Conservation (phyloP, 257 asterid species). For the Solanum dulcamara region DNA sequence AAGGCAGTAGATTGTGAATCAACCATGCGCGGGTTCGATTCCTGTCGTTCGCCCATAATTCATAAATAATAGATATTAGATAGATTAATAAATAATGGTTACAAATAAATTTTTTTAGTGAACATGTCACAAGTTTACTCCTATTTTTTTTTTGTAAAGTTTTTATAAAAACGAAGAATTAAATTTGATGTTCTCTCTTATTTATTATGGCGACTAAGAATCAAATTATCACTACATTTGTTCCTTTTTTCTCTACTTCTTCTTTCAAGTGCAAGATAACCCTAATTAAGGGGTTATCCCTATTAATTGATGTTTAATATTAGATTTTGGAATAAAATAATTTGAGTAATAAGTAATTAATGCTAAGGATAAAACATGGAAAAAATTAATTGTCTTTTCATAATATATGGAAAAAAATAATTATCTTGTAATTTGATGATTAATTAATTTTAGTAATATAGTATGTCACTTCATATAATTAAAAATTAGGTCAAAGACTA, state of each 20-base stretch:
- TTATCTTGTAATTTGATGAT: neutral
- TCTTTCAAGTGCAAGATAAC: neutral
- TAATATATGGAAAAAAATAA: neutral
- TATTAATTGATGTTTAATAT: neutral
- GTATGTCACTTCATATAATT: neutral
- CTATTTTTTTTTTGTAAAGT: too few relatives aligned
- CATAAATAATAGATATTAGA: too few relatives aligned
- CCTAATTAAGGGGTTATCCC: neutral
- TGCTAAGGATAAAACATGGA: too few relatives aligned
- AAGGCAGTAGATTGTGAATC: neutral
- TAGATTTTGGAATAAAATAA: neutral
- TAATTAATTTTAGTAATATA: neutral
- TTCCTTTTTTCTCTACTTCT: neutral
- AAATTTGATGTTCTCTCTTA: too few relatives aligned
- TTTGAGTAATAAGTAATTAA: neutral
- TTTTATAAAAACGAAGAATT: too few relatives aligned
- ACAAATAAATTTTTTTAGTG: neutral
- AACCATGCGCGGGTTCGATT: neutral
- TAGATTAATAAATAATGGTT: too few relatives aligned
- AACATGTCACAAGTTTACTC: neutral
- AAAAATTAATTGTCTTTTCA: too few relatives aligned
- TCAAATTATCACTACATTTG: neutral
- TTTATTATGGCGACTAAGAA: neutral
- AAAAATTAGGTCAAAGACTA: neutral
- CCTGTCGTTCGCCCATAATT: neutral